These are phyloP conservation scores for Ichthyophonus hoferi DNA, from an alignment of 208 protist species.

Conservation along the genomic window DNA sequence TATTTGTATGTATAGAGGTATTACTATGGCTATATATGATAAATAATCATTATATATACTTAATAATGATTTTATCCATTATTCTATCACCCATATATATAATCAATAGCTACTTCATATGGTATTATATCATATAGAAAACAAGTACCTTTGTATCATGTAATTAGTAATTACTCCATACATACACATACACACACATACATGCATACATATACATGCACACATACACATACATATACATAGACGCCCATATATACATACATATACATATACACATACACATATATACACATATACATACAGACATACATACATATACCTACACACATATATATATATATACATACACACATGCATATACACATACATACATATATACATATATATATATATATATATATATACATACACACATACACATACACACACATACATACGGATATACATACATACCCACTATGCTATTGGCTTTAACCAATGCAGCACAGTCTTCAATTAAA, in stretches of 20 bases:
- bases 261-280: not conserved
- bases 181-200: not conserved
- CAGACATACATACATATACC: not conserved
- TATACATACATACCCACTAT: conserved; percentile 56
- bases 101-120: too few species aligned
- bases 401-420: not conserved
- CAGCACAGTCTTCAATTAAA: conserved; percentile 89
- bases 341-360: not conserved
- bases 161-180: not conserved
- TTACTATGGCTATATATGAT: too few species aligned
- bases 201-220: not conserved
- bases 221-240: not conserved
- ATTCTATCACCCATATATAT: not conserved
- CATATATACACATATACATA: not conserved
- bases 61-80: not conserved
- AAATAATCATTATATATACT: too few species aligned
- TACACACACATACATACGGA: not conserved
- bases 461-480: conserved; percentile 92
- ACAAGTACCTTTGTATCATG: not conserved
- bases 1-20: too few species aligned
- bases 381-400: not conserved
- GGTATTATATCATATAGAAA: not conserved
- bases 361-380: not conserved
- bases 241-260: not conserved
- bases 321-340: not conserved